Conservation (phyloP, 495 filamentous ascomycete species). For the Tuber magnatum region DNA sequence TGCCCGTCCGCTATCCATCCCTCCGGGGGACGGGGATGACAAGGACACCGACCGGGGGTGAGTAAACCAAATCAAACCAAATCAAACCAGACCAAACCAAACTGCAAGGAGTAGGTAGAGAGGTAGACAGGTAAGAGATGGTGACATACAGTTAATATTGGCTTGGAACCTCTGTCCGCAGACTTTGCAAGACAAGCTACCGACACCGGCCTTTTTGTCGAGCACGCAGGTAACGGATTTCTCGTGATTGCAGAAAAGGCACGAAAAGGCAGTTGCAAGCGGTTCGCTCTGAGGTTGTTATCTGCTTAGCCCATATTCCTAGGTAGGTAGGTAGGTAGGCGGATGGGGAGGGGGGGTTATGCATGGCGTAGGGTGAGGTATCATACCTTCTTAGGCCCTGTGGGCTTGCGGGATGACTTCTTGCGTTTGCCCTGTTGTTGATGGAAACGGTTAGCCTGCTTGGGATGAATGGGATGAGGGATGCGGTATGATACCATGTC, state of each 20-base stretch:
- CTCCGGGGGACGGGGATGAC: neutral
- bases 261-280: constrained; percentile 82
- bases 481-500: neutral
- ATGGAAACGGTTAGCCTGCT: neutral
- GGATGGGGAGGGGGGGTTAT: constrained; percentile 11
- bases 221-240: constrained; percentile 79
- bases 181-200: constrained; percentile 76
- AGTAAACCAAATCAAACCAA: neutral
- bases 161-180: constrained; percentile 92
- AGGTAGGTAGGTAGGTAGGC: no score
- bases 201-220: constrained; percentile 83
- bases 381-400: constrained; percentile 71
- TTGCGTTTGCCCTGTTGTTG: constrained; percentile 79
- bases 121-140: neutral
- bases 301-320: constrained; percentile 14
- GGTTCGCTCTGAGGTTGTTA: constrained; percentile 61
- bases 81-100: neutral
- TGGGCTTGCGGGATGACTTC: constrained; percentile 79
- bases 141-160: constrained; percentile 73
- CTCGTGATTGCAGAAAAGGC: constrained; percentile 97
- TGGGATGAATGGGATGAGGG: neutral
- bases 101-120: neutral
- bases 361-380: constrained; percentile 10
- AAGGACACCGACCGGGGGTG: neutral
- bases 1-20: constrained; percentile 6